Conservation (phyloP, 306 rosid species). For the Dryas alaskensis region DNA sequence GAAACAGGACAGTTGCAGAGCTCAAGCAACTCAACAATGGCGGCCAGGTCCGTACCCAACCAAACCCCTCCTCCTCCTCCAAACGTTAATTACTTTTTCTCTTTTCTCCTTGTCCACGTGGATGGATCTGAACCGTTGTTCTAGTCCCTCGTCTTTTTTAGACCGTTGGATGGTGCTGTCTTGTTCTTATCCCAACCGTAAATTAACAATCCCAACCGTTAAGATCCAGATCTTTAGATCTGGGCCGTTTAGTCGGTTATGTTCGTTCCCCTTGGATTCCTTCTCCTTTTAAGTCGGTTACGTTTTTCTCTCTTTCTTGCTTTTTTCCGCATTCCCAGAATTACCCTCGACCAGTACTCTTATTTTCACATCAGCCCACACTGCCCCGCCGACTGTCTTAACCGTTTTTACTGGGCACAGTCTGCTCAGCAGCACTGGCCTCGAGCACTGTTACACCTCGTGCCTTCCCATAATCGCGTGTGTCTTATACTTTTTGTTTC, state of each 20-base stretch:
- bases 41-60: constrained; percentile 49
- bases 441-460: constrained; percentile 27
- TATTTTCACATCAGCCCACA: not conserved
- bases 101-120: not conserved
- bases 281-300: not conserved
- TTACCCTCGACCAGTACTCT: constrained; percentile 21
- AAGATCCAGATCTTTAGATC: constrained; percentile 53
- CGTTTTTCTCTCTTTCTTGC: not conserved
- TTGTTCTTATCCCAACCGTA: constrained; percentile 14
- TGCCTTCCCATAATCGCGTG: not conserved
- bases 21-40: constrained; percentile 78
- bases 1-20: constrained; percentile 51
- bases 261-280: constrained; percentile 53
- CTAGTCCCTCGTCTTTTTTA: not conserved
- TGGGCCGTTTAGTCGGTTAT: constrained; percentile 66
- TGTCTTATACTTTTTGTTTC: not conserved
- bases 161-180: constrained; percentile 39
- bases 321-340: constrained; percentile 16
- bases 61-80: not conserved
- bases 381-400: constrained; percentile 30
- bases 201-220: constrained; percentile 43
- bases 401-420: constrained; percentile 47
- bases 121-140: constrained; percentile 41
- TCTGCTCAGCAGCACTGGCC: not conserved
- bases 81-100: constrained; percentile 23